Percentiles rank a stretch among this genome's conserved stretches.
phyloP scores from a whole-genome alignment of 805 yeast species.

The Teunomyces panamensis region DNA sequence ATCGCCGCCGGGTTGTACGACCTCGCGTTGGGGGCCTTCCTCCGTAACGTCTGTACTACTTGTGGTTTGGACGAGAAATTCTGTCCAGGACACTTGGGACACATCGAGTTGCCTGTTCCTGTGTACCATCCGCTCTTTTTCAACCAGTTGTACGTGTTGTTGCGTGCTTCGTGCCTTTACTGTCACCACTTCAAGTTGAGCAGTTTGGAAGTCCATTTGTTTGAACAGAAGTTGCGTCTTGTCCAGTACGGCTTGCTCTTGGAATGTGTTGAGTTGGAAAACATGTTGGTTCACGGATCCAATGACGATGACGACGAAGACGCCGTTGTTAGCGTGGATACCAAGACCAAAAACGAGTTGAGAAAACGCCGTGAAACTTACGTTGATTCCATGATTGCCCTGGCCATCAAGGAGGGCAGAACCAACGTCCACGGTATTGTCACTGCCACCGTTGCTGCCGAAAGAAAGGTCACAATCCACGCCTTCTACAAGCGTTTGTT shows the following conservation, averaged over 20 bases:
- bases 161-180: conserved; percentile 83
- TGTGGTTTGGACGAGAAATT: conserved; percentile 93
- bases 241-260: conserved; percentile 85
- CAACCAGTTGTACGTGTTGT: conserved; percentile 79
- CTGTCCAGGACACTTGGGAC: conserved; percentile 99
- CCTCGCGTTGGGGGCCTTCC: conserved; percentile 91
- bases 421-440: conserved; percentile 63
- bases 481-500: conserved; percentile 73
- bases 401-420: conserved; percentile 74
- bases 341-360: conserved; percentile 44
- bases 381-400: conserved; percentile 67
- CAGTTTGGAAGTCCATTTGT: conserved; percentile 68
- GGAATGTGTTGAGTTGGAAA: conserved; percentile 73
- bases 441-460: conserved; percentile 85
- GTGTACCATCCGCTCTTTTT: conserved; percentile 94
- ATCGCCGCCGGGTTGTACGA: conserved; percentile 92
- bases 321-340: conserved; percentile 45
- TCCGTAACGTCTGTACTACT: conserved; percentile 84
- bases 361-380: conserved; percentile 61
- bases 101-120: conserved; percentile 93
- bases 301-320: conserved; percentile 48
- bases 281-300: conserved; percentile 43
- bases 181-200: conserved; percentile 84
- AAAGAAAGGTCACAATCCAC: conserved; percentile 70
- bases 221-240: conserved; percentile 71